Evolutionary conservation across 768 basidiomycete species (phyloP).

Genomic region (Daedalea quercina): DNA sequence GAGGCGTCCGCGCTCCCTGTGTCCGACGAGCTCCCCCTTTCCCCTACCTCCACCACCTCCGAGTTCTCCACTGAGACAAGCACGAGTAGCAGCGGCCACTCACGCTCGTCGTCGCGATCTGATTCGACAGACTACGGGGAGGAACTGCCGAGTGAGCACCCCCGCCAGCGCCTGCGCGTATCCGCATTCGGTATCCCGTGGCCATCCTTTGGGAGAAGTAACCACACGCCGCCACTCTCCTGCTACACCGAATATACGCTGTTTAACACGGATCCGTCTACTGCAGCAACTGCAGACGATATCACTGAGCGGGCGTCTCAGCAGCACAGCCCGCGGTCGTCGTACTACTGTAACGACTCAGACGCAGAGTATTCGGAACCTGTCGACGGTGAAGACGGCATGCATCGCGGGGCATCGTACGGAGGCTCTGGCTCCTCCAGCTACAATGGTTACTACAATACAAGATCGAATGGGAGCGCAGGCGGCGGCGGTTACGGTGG

Average conservation of each 20-base stretch:
- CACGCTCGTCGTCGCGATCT: conserved; percentile 9
- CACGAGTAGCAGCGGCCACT: conserved; percentile 2
- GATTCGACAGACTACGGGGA: conserved; percentile 11
- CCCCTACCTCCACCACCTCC: conserved; percentile 3
- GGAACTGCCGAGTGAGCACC: neutral
- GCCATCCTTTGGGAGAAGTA: conserved; percentile 6
- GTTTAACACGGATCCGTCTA: conserved; percentile 10
- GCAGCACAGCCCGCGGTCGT: neutral
- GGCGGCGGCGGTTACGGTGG: conserved; percentile 18
- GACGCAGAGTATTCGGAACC: neutral
- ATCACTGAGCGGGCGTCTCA: neutral
- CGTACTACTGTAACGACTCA: conserved; percentile 3
- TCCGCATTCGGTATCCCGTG: conserved; percentile 14
- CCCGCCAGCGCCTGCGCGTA: conserved; percentile 1
- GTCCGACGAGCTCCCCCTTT: conserved; percentile 4
- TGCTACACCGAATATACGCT: conserved; percentile 5
- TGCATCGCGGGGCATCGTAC: neutral
- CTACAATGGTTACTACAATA: conserved; percentile 3
- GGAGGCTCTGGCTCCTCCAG: neutral
- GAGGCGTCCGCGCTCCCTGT: conserved; percentile 2
- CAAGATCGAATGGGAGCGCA: conserved; percentile 12
- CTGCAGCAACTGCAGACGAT: neutral
- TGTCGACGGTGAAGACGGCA: conserved; percentile 1
- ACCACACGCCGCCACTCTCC: neutral
- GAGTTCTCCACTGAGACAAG: conserved; percentile 1